Percentiles rank a stretch among this genome's conserved stretches.
These are phyloP conservation scores for Mitragyna speciosa DNA, from an alignment of 257 asterid species.

Conservation along the genomic window DNA sequence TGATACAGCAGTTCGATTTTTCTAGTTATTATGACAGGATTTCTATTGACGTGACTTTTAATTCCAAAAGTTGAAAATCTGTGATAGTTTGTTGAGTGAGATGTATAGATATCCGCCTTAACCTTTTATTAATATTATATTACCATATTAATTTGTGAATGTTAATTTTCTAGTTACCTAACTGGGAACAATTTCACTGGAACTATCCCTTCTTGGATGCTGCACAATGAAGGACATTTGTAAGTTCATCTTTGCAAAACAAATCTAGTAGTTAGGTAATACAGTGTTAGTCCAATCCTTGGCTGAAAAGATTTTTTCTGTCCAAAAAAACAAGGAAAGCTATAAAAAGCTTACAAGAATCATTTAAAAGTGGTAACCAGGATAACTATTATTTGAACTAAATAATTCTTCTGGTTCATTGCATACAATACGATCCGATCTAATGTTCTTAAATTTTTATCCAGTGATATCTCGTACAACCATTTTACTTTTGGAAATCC, in stretches of 20 bases:
- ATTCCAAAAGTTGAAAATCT: background rate
- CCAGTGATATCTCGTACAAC: conserved; percentile 71
- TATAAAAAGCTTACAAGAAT: background rate
- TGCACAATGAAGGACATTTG: conserved; percentile 33
- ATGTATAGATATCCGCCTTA: background rate
- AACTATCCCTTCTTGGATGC: conserved; percentile 49
- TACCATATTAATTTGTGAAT: background rate
- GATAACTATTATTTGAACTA: background rate
- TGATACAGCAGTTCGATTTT: background rate
- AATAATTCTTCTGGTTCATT: background rate
- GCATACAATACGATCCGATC: background rate
- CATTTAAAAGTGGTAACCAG: background rate
- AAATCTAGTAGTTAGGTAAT: background rate
- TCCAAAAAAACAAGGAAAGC: background rate
- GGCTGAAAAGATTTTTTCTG: background rate
- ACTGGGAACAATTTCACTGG: conserved; percentile 61
- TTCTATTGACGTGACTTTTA: no score
- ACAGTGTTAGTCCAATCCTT: background rate
- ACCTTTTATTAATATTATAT: background rate
- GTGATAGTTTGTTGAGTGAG: background rate
- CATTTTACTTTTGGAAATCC: conserved; percentile 39
- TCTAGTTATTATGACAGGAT: background rate
- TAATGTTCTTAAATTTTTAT: conserved; percentile 18
- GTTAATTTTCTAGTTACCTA: conserved; percentile 40
- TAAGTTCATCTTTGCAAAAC: conserved; percentile 14